phyloP scores from a whole-genome alignment of 1,139 yeast species.

The Kurtzmaniella natalensis region DNA sequence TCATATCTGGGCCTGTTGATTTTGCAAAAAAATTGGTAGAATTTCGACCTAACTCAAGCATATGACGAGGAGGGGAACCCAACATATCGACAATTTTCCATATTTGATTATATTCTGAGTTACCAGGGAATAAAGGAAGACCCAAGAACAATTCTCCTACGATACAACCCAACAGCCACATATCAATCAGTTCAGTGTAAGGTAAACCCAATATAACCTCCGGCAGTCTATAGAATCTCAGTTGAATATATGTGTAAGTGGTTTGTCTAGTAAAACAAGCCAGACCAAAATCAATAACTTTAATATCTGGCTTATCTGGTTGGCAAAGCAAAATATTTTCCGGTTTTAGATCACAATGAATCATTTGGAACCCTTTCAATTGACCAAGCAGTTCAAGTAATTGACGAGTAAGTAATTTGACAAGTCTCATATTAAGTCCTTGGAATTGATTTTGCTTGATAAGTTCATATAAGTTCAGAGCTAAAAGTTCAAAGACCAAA shows the following conservation, averaged over 20 bases:
- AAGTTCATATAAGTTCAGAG: constrained; percentile 85
- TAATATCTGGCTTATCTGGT: constrained; percentile 82
- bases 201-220: constrained; percentile 92
- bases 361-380: constrained; percentile 76
- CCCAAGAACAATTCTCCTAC: constrained; percentile 92
- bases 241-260: constrained; percentile 89
- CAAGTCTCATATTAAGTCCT: constrained; percentile 79
- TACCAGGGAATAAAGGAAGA: constrained; percentile 91
- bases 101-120: constrained; percentile 88
- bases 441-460: constrained; percentile 92
- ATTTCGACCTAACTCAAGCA: constrained; percentile 93
- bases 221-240: constrained; percentile 93
- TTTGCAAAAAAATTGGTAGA: constrained; percentile 66
- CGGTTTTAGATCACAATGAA: constrained; percentile 96
- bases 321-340: constrained; percentile 83
- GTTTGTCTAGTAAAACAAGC: constrained; percentile 93
- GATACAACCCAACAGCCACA: constrained; percentile 98
- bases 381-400: constrained; percentile 75
- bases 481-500: constrained; percentile 83
- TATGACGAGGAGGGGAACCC: constrained; percentile 90
- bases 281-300: constrained; percentile 94
- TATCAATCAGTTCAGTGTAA: constrained; percentile 86
- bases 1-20: constrained; percentile 23
- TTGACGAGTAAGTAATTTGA: constrained; percentile 75
- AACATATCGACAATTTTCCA: constrained; percentile 77